phyloP scores from a whole-genome alignment of 1,284 basidiomycete genomes.

The Sporisorium reilianum region DNA sequence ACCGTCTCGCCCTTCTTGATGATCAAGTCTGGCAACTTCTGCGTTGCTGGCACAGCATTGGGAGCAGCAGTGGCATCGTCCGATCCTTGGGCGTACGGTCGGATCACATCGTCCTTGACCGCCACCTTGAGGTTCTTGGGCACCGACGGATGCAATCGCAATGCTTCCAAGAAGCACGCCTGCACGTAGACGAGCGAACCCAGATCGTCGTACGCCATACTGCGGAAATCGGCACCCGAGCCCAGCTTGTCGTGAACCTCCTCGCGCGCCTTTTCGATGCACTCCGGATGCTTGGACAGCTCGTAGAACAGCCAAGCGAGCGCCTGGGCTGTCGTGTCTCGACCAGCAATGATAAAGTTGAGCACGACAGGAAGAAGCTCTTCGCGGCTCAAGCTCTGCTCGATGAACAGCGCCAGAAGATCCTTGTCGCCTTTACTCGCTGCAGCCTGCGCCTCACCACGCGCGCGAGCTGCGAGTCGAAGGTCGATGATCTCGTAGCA shows the following conservation, averaged over 20 bases:
- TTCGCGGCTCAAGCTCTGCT: slow-evolving; percentile 65
- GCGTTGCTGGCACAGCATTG: slow-evolving; percentile 31
- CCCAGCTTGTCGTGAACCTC: slow-evolving; percentile 54
- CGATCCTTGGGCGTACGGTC: slow-evolving; percentile 39
- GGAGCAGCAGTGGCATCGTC: slow-evolving; percentile 36
- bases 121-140: slow-evolving; percentile 59
- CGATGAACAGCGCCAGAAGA: slow-evolving; percentile 71
- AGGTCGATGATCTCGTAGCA: slow-evolving; percentile 55
- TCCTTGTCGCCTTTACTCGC: slow-evolving; percentile 56
- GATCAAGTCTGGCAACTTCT: slow-evolving; percentile 50
- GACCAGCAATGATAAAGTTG: slow-evolving; percentile 59
- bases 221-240: slow-evolving; percentile 21
- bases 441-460: slow-evolving; percentile 38
- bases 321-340: slow-evolving; percentile 61
- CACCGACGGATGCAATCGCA: slow-evolving; percentile 61
- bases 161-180: slow-evolving; percentile 57
- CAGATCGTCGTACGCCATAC: slow-evolving; percentile 58
- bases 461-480: slow-evolving; percentile 34
- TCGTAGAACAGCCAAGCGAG: slow-evolving; percentile 60
- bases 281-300: slow-evolving; percentile 44
- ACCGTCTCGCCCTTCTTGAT: slow-evolving; percentile 52
- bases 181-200: slow-evolving; percentile 47
- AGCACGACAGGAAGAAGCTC: slow-evolving; percentile 64
- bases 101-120: slow-evolving; percentile 58
- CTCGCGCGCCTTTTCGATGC: slow-evolving; percentile 32